Percentiles rank a stretch among this genome's conserved stretches.
Evolutionary conservation across 2,329 filamentous ascomycete species (phyloP).

Genomic region (Calonectria henricotiae): DNA sequence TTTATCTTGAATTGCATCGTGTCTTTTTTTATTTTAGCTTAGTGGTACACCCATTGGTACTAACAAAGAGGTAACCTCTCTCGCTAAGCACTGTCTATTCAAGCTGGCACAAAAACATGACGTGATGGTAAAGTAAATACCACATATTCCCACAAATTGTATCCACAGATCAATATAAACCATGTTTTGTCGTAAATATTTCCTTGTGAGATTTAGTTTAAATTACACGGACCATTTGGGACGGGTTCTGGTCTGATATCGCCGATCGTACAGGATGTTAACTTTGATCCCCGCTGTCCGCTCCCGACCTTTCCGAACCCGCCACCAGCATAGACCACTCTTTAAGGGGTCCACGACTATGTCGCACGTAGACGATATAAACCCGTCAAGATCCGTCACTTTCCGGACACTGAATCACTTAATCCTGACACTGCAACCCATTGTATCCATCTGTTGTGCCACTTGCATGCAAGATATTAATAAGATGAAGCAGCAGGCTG

Average conservation of each 20-base stretch:
- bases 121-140: background rate
- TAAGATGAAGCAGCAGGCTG: background rate
- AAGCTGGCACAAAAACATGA: no score
- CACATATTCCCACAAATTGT: background rate
- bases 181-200: no score
- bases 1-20: no score
- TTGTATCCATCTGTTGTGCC: background rate
- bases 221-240: background rate
- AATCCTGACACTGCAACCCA: background rate
- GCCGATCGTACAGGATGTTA: background rate
- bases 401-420: constrained; percentile 8
- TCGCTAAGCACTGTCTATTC: no score
- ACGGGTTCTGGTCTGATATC: background rate
- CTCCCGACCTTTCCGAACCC: constrained; percentile 5
- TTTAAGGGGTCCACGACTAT: background rate
- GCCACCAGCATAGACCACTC: background rate
- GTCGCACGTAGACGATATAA: constrained; percentile 10
- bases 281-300: background rate
- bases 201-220: background rate
- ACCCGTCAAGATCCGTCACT: constrained; percentile 34
- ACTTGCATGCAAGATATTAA: background rate
- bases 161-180: background rate
- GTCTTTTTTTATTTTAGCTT: no score
- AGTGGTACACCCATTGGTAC: no score
- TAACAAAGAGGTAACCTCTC: no score